Evolutionary conservation across 2,329 filamentous ascomycete species (phyloP).

Genomic region (Claviceps quebecensis): DNA sequence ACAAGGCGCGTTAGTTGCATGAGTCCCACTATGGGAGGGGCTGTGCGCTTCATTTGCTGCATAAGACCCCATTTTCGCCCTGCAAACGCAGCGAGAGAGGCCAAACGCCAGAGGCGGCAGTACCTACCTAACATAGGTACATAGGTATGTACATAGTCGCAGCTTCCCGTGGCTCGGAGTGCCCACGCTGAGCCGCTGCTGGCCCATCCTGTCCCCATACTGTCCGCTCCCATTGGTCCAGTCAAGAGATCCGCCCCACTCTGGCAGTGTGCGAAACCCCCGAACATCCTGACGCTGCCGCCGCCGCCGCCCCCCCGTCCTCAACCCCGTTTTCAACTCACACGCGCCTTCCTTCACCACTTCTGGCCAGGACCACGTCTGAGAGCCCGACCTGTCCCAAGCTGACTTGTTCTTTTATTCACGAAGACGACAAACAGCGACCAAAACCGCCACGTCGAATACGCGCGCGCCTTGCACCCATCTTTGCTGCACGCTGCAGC

Average conservation of each 20-base stretch:
- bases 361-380: not conserved
- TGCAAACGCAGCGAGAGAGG: slow-evolving; percentile 8
- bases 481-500: too few species aligned
- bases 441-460: too few species aligned
- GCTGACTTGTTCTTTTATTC: too few species aligned
- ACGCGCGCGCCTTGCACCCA: too few species aligned
- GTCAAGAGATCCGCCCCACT: too few species aligned
- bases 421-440: too few species aligned
- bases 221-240: too few species aligned
- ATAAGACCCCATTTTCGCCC: slow-evolving; percentile 1
- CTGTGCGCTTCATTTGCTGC: not conserved
- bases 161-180: slow-evolving; percentile 4
- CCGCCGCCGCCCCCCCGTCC: not conserved
- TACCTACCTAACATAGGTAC: too few species aligned
- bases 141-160: not conserved
- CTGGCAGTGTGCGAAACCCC: not conserved
- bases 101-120: not conserved
- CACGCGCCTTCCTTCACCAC: slow-evolving; percentile 2
- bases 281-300: not conserved
- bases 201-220: too few species aligned
- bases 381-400: too few species aligned
- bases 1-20: not conserved
- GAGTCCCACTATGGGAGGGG: not conserved
- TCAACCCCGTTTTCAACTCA: not conserved
- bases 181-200: too few species aligned